Conservation (phyloP, 352 stramenopile species). For the Phytophthora ohioensis region DNA sequence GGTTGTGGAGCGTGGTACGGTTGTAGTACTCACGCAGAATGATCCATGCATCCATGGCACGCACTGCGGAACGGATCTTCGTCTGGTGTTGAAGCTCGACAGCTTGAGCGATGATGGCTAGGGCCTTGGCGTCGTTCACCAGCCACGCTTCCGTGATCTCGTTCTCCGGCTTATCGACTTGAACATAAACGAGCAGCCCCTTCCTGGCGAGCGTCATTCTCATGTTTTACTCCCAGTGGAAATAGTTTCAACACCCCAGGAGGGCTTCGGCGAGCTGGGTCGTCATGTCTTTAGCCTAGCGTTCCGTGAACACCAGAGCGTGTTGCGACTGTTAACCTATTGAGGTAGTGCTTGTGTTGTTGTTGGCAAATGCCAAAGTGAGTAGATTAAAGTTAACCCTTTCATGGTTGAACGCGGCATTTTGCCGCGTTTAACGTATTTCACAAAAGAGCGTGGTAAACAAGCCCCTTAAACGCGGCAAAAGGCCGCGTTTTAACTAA, state of each 20-base stretch:
- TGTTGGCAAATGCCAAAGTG: too few relatives aligned
- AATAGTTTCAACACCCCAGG: neutral
- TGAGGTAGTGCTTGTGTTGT: too few relatives aligned
- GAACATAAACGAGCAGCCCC: conserved; percentile 15
- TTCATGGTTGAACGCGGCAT: too few relatives aligned
- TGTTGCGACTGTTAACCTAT: too few relatives aligned
- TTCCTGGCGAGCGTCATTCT: conserved; percentile 21
- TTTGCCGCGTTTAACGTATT: too few relatives aligned
- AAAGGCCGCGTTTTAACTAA: too few relatives aligned
- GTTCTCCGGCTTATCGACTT: conserved; percentile 13
- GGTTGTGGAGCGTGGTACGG: conserved; percentile 40
- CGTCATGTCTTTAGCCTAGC: neutral
- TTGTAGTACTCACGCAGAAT: conserved; percentile 37
- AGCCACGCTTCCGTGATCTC: conserved; percentile 32
- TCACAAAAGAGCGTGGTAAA: too few relatives aligned
- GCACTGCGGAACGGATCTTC: conserved; percentile 18
- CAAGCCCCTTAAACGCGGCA: too few relatives aligned
- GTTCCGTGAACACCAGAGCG: neutral
- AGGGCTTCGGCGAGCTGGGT: neutral
- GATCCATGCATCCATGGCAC: conserved; percentile 23
- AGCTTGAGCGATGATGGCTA: conserved; percentile 36
- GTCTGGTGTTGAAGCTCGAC: conserved; percentile 30
- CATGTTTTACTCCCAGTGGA: neutral
- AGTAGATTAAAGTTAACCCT: too few relatives aligned
- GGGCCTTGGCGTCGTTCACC: conserved; percentile 30